These are phyloP conservation scores for Pythium insidiosum DNA, from an alignment of 352 stramenopile species.

Conservation along the genomic window DNA sequence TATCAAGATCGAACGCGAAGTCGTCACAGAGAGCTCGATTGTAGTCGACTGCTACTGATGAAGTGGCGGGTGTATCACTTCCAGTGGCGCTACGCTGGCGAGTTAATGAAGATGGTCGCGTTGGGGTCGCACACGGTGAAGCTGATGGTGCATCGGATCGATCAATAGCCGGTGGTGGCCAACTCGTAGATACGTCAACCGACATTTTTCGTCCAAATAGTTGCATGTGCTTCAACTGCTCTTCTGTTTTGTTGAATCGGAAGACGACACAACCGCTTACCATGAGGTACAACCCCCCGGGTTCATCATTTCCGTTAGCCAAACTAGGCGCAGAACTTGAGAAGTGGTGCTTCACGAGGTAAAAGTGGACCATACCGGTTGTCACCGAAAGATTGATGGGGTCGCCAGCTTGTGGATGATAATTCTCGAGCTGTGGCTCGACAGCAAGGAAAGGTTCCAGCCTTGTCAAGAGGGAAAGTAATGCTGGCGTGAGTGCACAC, in stretches of 20 bases:
- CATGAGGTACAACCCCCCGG: conserved; percentile 34
- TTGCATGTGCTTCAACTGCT: conserved; percentile 36
- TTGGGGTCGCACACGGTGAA: conserved; percentile 17
- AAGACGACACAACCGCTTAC: conserved; percentile 51
- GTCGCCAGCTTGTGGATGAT: conserved; percentile 15
- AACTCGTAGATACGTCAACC: conserved; percentile 43
- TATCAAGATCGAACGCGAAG: conserved; percentile 60
- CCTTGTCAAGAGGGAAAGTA: conserved; percentile 38
- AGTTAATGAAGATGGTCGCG: conserved; percentile 10
- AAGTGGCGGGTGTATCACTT: too few species aligned
- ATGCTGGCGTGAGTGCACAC: conserved; percentile 39
- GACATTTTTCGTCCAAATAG: conserved; percentile 69
- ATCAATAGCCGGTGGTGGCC: conserved; percentile 28
- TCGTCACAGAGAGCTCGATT: conserved; percentile 61
- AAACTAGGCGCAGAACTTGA: too few species aligned
- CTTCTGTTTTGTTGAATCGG: conserved; percentile 33
- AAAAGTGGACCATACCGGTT: conserved; percentile 42
- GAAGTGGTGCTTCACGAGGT: background rate
- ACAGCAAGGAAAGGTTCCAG: conserved; percentile 36
- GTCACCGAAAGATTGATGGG: conserved; percentile 51
- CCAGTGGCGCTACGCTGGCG: too few species aligned
- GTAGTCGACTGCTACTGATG: too few species aligned
- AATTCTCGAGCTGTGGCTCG: conserved; percentile 26
- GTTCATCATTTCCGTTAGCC: background rate
- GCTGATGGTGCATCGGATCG: conserved; percentile 2